These are phyloP conservation scores for Geranomyces variabilis DNA, from an alignment of 192 early-diverging fungal genomes.

Conservation along the genomic window DNA sequence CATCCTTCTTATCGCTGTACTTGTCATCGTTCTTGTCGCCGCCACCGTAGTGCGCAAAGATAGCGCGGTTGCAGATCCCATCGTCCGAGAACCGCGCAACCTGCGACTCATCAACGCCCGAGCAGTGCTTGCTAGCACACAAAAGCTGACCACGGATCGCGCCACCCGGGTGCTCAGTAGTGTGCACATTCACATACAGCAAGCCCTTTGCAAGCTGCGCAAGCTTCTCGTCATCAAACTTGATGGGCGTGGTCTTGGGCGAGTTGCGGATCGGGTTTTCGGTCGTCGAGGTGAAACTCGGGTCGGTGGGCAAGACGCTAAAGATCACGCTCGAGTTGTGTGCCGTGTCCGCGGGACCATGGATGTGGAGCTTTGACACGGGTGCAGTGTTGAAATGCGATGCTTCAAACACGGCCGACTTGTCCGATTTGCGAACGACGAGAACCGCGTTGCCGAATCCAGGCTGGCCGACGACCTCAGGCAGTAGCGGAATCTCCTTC, in stretches of 20 bases:
- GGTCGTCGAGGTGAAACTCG: conserved; percentile 5
- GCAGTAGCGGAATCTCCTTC: conserved; percentile 15
- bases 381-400: conserved; percentile 26
- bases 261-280: conserved; percentile 18
- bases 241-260: background rate
- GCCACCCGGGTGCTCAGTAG: background rate
- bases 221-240: conserved; percentile 17
- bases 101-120: background rate
- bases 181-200: conserved; percentile 24
- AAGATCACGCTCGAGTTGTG: conserved; percentile 17
- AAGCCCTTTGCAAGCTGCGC: conserved; percentile 20
- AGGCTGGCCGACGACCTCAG: background rate
- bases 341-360: conserved; percentile 21
- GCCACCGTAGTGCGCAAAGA: conserved; percentile 12
- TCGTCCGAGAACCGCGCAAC: conserved; percentile 23
- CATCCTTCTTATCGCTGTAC: background rate
- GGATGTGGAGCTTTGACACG: conserved; percentile 29
- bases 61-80: conserved; percentile 29
- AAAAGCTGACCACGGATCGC: conserved; percentile 23
- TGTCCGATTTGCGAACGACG: background rate
- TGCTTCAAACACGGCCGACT: conserved; percentile 1
- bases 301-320: conserved; percentile 5
- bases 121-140: conserved; percentile 21
- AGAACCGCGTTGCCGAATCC: conserved; percentile 17
- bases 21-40: background rate